Evolutionary conservation across 163 green algal species (phyloP), one percentile per base, ranked within the genome.

Genomic region (Chlamydomonas reinhardtii): DNA sequence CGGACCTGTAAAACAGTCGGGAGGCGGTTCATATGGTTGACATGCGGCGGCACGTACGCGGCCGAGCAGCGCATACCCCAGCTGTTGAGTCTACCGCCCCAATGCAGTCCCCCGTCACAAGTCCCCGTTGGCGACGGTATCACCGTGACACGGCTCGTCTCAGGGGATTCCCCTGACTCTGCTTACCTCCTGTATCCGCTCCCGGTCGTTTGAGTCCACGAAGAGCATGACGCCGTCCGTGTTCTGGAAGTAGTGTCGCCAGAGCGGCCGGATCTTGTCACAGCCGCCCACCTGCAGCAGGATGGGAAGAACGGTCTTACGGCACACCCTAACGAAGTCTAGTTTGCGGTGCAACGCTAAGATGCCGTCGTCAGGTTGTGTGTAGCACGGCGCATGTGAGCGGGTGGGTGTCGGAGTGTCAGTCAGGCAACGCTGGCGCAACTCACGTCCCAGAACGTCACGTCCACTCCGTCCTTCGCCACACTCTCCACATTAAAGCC

Each of bases 171-270:
- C n/a, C 39, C 39, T 8, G 39, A 8, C 39, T 14, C 39, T 5
- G 19, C 68, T 17, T 92, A 96, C 97, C 90, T 99, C 97, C 54
- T 94, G 93, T 37, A 99, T 94, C 86, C 97, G 95, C 79, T 99
- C 97, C 39, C 94, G 92, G 89, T 99, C 97, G 88, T 98, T 98
- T 85, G 90, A 96, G 86, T 99, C 97, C 20, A 99, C 97, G 54
- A 99, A 96, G 54, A 99, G 98, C 77, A 99, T 97, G 20, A 99
- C 85, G 74, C 95, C 96, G 83, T 99, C 85, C 12, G 92, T 96
- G 84, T 96, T 95, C 72, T 95, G 91, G 89, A 96, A 96, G 88
- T 97, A 97, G 88, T 97, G 94, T 31, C 93, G 93, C 94, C 94
- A 96, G 29, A 96, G 91, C 68, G 94, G 94, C 14, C 94, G 85